These are phyloP conservation scores for Kwoniella sp. DNA, from an alignment of 768 basidiomycete species.

Conservation along the genomic window DNA sequence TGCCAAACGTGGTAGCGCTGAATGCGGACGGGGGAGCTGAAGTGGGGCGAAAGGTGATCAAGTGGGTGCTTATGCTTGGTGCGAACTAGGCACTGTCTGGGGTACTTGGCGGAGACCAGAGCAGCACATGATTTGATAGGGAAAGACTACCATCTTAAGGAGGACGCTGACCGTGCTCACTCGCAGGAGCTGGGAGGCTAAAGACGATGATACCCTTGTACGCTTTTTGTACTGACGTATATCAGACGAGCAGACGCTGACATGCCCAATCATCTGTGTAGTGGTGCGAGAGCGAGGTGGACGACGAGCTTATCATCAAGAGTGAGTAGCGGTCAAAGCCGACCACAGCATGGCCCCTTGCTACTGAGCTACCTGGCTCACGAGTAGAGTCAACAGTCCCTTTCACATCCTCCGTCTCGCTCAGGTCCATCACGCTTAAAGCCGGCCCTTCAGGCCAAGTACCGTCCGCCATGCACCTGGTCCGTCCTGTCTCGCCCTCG, in stretches of 20 bases:
- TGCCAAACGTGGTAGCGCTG: slow-evolving; percentile 71
- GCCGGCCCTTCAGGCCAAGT: slow-evolving; percentile 76
- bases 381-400: no score
- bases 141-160: neutral
- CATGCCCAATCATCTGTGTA: slow-evolving; percentile 41
- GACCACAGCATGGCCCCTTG: neutral
- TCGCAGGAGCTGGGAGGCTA: slow-evolving; percentile 66
- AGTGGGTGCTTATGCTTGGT: slow-evolving; percentile 51
- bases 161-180: neutral
- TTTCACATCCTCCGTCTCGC: slow-evolving; percentile 79
- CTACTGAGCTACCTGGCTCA: no score
- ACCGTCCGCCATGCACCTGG: slow-evolving; percentile 66
- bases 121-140: no score
- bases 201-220: slow-evolving; percentile 67
- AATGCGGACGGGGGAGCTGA: slow-evolving; percentile 58
- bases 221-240: slow-evolving; percentile 24
- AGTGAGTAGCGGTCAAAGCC: slow-evolving; percentile 48
- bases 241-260: neutral
- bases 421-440: slow-evolving; percentile 76
- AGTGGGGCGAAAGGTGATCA: slow-evolving; percentile 61
- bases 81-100: no score
- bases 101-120: no score
- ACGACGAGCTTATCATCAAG: slow-evolving; percentile 65
- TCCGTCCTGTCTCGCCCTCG: slow-evolving; percentile 53
- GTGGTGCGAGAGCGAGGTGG: slow-evolving; percentile 83